Percentiles rank a stretch among this genome's conserved stretches.
Evolutionary conservation across 768 basidiomycete species (phyloP).

Genomic region (Leccinum subgranulosum): DNA sequence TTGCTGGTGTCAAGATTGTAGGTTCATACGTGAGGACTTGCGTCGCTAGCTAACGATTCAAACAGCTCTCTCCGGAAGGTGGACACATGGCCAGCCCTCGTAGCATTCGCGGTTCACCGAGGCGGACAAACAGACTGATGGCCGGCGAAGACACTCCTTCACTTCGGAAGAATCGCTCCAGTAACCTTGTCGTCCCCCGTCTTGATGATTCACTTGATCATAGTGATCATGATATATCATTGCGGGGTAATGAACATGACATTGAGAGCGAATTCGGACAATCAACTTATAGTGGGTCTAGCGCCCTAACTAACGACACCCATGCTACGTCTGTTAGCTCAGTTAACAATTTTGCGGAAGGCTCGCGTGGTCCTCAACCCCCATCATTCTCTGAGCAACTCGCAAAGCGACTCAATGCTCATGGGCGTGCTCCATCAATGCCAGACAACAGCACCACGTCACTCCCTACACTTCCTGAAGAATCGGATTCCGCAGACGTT

Average conservation of each 20-base stretch:
- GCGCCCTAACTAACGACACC: slow-evolving; percentile 48
- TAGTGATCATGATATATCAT: slow-evolving; percentile 42
- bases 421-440: slow-evolving; percentile 42
- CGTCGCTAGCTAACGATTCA: slow-evolving; percentile 12
- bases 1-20: slow-evolving; percentile 70
- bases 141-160: slow-evolving; percentile 40
- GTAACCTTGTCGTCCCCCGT: slow-evolving; percentile 42
- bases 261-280: slow-evolving; percentile 56
- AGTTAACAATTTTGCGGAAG: slow-evolving; percentile 37
- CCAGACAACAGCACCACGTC: slow-evolving; percentile 36
- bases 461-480: slow-evolving; percentile 41
- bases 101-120: slow-evolving; percentile 67
- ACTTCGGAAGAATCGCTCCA: slow-evolving; percentile 36
- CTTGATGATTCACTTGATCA: slow-evolving; percentile 42
- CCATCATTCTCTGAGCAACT: slow-evolving; percentile 63
- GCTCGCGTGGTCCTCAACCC: slow-evolving; percentile 33
- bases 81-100: slow-evolving; percentile 62
- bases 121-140: slow-evolving; percentile 42
- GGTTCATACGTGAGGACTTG: slow-evolving; percentile 21
- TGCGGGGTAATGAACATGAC: slow-evolving; percentile 47
- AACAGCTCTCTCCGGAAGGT: slow-evolving; percentile 60
- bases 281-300: slow-evolving; percentile 36
- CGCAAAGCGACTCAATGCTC: slow-evolving; percentile 51
- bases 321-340: slow-evolving; percentile 56
- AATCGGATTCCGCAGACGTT: slow-evolving; percentile 23